Percentiles rank a stretch among this genome's conserved stretches.
Conservation (phyloP, 345 rosid species). For the Ceriops decandra region DNA sequence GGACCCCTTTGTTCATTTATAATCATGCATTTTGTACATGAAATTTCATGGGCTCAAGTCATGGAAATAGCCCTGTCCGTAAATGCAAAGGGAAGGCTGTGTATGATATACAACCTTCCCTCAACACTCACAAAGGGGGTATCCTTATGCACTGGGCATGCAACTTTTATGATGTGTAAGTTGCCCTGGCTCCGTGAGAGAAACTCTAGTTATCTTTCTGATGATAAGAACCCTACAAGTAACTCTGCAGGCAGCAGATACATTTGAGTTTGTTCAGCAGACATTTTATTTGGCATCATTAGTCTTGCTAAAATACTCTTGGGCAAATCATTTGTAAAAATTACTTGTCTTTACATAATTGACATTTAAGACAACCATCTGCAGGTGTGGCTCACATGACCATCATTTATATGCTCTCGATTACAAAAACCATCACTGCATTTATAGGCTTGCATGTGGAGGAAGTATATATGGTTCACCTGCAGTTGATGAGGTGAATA, state of each 20-base stretch:
- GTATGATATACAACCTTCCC: too few relatives aligned
- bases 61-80: too few relatives aligned
- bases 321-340: not conserved
- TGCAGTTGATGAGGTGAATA: slow-evolving; percentile 73
- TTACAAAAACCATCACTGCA: slow-evolving; percentile 58
- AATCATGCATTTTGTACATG: not conserved
- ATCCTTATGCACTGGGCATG: too few relatives aligned
- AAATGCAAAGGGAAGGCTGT: too few relatives aligned
- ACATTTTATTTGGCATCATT: too few relatives aligned
- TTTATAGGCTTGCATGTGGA: slow-evolving; percentile 67
- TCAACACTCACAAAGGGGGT: too few relatives aligned
- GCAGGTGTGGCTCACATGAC: slow-evolving; percentile 97
- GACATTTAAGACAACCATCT: not conserved
- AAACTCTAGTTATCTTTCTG: not conserved
- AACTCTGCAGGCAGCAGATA: not conserved
- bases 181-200: not conserved
- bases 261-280: not conserved
- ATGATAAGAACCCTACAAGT: not conserved
- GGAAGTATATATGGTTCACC: slow-evolving; percentile 96
- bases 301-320: not conserved
- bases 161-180: not conserved
- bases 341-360: not conserved
- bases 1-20: not conserved
- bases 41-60: too few relatives aligned
- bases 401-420: slow-evolving; percentile 83